Base-by-base conservation (phyloP, 164 flowering plant genomes). In the Tetrastigma voinierianum region DNA sequence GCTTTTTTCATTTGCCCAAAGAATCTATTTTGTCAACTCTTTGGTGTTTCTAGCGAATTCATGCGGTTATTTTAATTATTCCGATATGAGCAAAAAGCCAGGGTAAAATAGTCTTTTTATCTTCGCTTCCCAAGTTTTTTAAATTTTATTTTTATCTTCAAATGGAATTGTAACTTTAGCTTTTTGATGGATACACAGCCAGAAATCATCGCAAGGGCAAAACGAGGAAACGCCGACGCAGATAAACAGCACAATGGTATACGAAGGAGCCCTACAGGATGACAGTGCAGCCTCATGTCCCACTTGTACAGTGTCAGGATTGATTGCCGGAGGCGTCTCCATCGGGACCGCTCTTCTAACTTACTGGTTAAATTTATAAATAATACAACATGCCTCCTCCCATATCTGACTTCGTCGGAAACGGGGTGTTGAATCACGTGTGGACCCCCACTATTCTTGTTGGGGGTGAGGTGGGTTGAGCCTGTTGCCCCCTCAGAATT, bases 171-270 rank as follows among this genome's bases (percentile, higher is more conserved):
- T 66, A 63, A 78, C 81, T 70, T 78, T 60, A 62, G 73, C 4
- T 43, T 70, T 51, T 66, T 23, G 11, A 32, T 44, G 1, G 43
- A 17, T 58, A n/a, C 78, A 83, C 97, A 91, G 94, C 43, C 84
- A 86, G 62, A 91, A 89, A 66, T 70, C 90, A 1, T 76, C 86
- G 4, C 68, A 79, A 20, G 76, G 70, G 7, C 68, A 72, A 53
- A 72, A 15, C 70, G 62, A 46, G 68, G 47, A 21, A 1, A 51
- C 74, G 12, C 19, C 56, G n/a, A 18, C 68, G 1, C 59, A 23
- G 32, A 51, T 62, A 52, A 76, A 84, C 69, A 51, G 78, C 69
- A 74, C 82, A 1, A 91, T 91, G 95, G 73, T 82, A 23, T 89
- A 82, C 71, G 76, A 79, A 52, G 90, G 91, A 4, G 78, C 79